Percentiles rank a stretch among this genome's conserved stretches.
phyloP scores from a whole-genome alignment of 2,329 filamentous ascomycete genomes.

The Aspergillus sp. region DNA sequence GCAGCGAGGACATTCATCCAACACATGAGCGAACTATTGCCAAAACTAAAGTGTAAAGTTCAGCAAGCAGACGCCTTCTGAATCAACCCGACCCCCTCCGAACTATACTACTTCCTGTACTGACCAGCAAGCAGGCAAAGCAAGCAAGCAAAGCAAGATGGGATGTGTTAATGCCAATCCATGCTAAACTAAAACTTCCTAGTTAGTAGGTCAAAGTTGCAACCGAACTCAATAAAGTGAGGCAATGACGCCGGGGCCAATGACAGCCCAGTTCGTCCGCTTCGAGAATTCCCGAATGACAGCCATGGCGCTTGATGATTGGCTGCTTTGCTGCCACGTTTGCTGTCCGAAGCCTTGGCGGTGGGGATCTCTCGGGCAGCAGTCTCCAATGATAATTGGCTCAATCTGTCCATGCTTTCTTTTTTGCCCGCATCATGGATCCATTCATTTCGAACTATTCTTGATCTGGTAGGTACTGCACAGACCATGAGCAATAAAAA shows the following conservation, averaged over 20 bases:
- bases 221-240: slow-evolving; percentile 24
- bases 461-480: background rate
- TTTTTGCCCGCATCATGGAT: too few species aligned
- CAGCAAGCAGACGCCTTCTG: slow-evolving; percentile 3
- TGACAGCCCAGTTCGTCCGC: slow-evolving; percentile 17
- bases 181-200: too few species aligned
- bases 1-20: background rate
- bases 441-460: too few species aligned
- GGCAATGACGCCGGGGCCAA: slow-evolving; percentile 28
- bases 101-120: background rate
- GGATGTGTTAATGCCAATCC: too few species aligned
- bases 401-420: background rate
- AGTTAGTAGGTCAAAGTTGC: background rate
- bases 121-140: background rate
- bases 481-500: background rate
- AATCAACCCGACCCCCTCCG: background rate
- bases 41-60: background rate
- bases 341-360: slow-evolving; percentile 9
- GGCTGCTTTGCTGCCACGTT: slow-evolving; percentile 23
- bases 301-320: slow-evolving; percentile 14
- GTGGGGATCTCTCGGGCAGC: background rate
- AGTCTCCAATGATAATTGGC: background rate
- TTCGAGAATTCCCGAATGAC: slow-evolving; percentile 29
- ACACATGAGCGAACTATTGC: background rate
- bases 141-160: background rate